phyloP scores from a whole-genome alignment of 2,329 filamentous ascomycete species.

The Epichloe gansuensis region DNA sequence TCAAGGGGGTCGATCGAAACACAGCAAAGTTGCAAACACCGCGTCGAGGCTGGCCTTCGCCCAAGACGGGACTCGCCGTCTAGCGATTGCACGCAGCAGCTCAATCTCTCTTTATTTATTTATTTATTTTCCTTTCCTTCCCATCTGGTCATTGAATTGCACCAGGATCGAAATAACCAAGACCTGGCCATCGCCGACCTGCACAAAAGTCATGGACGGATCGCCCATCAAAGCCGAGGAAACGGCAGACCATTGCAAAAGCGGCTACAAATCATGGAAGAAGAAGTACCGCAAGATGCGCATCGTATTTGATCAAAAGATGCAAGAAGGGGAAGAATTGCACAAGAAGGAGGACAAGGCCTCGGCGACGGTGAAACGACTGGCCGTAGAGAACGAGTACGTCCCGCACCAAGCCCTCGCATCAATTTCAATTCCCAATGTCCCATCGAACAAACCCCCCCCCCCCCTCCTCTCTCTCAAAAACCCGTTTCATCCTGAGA shows the following conservation, averaged over 20 bases:
- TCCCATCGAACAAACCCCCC: too few relatives aligned
- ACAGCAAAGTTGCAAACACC: neutral
- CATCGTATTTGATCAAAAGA: conserved; percentile 61
- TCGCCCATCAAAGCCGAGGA: conserved; percentile 30
- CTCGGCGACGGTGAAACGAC: conserved; percentile 63
- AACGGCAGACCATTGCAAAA: conserved; percentile 27
- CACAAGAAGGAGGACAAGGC: conserved; percentile 74
- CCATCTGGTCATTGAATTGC: neutral
- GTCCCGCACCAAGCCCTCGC: conserved; percentile 17
- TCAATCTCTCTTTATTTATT: neutral
- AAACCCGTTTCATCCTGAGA: too few relatives aligned
- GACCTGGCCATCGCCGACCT: neutral
- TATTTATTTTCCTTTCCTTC: neutral
- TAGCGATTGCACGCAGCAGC: neutral
- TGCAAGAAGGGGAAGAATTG: conserved; percentile 69
- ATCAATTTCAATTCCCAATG: neutral
- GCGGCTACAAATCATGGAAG: conserved; percentile 58
- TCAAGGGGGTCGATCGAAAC: neutral
- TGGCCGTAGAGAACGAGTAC: conserved; percentile 89
- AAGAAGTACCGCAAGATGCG: conserved; percentile 96
- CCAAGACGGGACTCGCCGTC: neutral
- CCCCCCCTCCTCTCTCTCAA: too few relatives aligned
- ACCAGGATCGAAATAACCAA: neutral
- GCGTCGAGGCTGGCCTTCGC: neutral
- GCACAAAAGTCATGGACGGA: conserved; percentile 17